phyloP scores from a whole-genome alignment of 768 basidiomycete genomes.

The Neoboletus brunneissimus region DNA sequence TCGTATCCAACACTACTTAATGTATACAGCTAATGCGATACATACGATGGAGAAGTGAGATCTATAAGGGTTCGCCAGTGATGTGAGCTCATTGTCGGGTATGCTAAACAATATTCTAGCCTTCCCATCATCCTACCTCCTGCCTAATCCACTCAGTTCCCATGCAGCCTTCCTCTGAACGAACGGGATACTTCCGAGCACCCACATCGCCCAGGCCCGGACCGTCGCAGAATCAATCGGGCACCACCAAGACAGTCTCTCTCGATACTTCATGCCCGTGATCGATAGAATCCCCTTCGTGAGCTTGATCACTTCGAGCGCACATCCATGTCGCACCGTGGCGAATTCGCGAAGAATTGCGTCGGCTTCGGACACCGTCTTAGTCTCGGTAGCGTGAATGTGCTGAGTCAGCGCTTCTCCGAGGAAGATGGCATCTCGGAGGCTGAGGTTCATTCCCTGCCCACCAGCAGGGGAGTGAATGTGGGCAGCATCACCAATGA shows the following conservation, averaged over 20 bases:
- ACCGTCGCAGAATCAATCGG: conserved; percentile 28
- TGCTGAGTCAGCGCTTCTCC: conserved; percentile 43
- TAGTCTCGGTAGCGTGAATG: conserved; percentile 16
- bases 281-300: conserved; percentile 36
- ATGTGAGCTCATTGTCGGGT: no score
- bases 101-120: no score
- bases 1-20: no score
- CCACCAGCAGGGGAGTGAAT: conserved; percentile 55
- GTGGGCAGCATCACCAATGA: conserved; percentile 50
- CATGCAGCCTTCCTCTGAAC: conserved; percentile 13
- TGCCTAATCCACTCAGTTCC: conserved; percentile 24
- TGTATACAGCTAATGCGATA: no score
- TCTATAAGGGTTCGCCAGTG: no score
- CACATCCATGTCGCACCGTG: conserved; percentile 35
- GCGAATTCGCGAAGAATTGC: conserved; percentile 36
- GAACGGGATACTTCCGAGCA: conserved; percentile 17
- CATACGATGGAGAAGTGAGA: no score
- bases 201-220: conserved; percentile 26
- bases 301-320: conserved; percentile 40
- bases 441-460: conserved; percentile 58
- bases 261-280: conserved; percentile 21
- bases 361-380: conserved; percentile 23
- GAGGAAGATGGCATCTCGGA: conserved; percentile 50
- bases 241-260: conserved; percentile 21
- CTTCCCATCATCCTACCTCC: background rate